Evolutionary conservation across 768 basidiomycete species (phyloP).

Genomic region (Boletus vinaceobasis): DNA sequence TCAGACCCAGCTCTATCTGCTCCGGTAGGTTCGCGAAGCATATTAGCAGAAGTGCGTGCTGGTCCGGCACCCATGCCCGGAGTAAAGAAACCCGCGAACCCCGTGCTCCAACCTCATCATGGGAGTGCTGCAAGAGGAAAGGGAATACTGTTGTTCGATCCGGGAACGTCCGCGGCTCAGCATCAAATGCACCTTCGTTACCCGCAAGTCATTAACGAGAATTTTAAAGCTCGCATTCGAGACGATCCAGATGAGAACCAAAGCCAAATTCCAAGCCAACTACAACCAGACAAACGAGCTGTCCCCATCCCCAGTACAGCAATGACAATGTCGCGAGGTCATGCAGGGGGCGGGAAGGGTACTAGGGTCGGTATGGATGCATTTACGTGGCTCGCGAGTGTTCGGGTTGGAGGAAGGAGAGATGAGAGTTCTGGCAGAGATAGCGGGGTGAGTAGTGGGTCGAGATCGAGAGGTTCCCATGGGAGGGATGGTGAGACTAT

Average conservation of each 20-base stretch:
- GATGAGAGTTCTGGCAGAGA: conserved; percentile 56
- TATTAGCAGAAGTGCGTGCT: conserved; percentile 70
- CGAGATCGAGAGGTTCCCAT: conserved; percentile 39
- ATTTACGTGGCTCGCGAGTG: conserved; percentile 68
- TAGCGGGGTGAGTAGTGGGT: conserved; percentile 44
- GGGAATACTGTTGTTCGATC: conserved; percentile 26
- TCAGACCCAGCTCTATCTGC: conserved; percentile 54
- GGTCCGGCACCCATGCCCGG: conserved; percentile 33
- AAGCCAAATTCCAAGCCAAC: background rate
- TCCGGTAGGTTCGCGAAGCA: conserved; percentile 61
- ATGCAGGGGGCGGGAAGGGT: conserved; percentile 45
- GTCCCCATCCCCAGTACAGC: conserved; percentile 26
- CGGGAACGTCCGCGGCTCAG: conserved; percentile 31
- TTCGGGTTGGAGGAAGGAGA: conserved; percentile 57
- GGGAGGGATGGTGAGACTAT: conserved; percentile 12
- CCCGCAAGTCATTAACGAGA: conserved; percentile 9
- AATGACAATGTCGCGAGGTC: conserved; percentile 47
- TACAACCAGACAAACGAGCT: conserved; percentile 15
- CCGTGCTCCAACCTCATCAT: conserved; percentile 32
- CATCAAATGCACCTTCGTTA: conserved; percentile 36
- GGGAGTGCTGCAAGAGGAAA: conserved; percentile 34
- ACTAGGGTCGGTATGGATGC: conserved; percentile 66
- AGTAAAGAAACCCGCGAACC: conserved; percentile 22
- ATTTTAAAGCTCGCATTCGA: conserved; percentile 9
- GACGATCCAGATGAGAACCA: conserved; percentile 15